phyloP scores from a whole-genome alignment of 805 yeast genomes.

The Kodamaea laetipori region DNA sequence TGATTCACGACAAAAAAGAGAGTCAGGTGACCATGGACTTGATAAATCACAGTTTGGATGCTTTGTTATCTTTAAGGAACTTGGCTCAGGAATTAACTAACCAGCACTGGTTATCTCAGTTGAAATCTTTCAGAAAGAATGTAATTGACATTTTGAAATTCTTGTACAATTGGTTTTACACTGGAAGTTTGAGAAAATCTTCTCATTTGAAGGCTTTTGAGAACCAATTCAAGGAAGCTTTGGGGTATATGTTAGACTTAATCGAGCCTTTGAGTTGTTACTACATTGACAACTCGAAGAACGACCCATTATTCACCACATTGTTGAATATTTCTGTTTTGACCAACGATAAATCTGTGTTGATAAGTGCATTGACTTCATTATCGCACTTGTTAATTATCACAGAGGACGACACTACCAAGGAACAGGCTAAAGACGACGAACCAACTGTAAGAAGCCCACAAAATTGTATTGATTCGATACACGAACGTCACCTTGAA shows the following conservation, averaged over 20 bases:
- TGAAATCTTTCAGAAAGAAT: constrained; percentile 47
- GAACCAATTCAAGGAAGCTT: constrained; percentile 54
- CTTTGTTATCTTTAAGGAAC: constrained; percentile 75
- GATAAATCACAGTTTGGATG: constrained; percentile 38
- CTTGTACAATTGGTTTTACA: constrained; percentile 36
- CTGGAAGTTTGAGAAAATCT: constrained; percentile 16
- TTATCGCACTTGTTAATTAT: constrained; percentile 71
- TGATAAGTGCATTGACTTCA: constrained; percentile 72
- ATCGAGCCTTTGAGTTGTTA: constrained; percentile 84
- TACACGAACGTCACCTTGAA: constrained; percentile 45
- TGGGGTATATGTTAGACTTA: constrained; percentile 71
- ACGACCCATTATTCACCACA: constrained; percentile 65
- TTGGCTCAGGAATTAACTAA: constrained; percentile 79
- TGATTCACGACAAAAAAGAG: constrained; percentile 21
- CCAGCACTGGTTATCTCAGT: constrained; percentile 72
- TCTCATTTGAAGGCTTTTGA: constrained; percentile 25
- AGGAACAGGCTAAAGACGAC: constrained; percentile 17
- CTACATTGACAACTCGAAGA: constrained; percentile 69
- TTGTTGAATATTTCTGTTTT: constrained; percentile 52
- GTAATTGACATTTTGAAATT: constrained; percentile 48
- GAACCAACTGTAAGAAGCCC: constrained; percentile 15
- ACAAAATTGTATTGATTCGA: constrained; percentile 44
- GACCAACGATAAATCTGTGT: constrained; percentile 66
- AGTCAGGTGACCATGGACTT: constrained; percentile 20
- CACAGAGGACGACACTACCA: constrained; percentile 20